Evolutionary conservation across 2,329 filamentous ascomycete species (phyloP).

Genomic region (Colletotrichum horii): DNA sequence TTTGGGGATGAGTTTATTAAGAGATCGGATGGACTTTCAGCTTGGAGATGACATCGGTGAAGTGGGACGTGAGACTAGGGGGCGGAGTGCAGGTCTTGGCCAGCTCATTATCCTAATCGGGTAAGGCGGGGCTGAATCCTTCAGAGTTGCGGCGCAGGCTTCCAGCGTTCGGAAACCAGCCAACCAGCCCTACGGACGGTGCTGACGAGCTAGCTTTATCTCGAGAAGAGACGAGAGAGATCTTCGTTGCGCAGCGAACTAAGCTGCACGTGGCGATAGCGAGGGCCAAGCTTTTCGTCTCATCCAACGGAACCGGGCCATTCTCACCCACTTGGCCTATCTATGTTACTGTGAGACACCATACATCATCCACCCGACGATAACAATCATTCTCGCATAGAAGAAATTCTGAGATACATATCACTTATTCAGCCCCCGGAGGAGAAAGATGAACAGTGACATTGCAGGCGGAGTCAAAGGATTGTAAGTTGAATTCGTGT

Average conservation of each 20-base stretch:
- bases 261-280: background rate
- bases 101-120: constrained; percentile 14
- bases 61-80: background rate
- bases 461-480: background rate
- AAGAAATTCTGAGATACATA: background rate
- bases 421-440: background rate
- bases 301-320: background rate
- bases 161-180: background rate
- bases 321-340: background rate
- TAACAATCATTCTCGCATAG: background rate
- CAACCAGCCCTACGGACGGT: background rate
- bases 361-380: background rate
- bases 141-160: background rate
- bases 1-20: background rate
- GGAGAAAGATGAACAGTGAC: background rate
- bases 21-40: background rate
- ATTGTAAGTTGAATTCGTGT: fast-evolving
- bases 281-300: background rate
- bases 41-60: background rate
- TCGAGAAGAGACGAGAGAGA: background rate
- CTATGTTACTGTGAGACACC: background rate
- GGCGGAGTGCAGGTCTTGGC: constrained; percentile 18
- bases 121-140: constrained; percentile 2
- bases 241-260: background rate
- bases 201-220: background rate